Percentiles rank a stretch among this genome's conserved stretches.
phyloP scores from a whole-genome alignment of 2,329 filamentous ascomycete species.

The Fusarium austroafricanum region DNA sequence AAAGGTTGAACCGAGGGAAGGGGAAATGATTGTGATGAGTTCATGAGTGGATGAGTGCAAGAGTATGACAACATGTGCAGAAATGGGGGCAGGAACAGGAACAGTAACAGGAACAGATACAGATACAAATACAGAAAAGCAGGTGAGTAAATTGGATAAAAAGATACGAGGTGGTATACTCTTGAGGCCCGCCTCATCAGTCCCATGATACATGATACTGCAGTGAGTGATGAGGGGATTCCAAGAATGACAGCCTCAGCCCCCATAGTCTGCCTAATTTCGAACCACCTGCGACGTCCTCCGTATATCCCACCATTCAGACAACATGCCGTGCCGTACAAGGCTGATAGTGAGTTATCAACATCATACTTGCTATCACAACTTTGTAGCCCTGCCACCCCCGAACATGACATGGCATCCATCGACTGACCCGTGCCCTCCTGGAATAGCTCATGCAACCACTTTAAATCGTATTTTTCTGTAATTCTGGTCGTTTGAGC shows the following conservation, averaged over 20 bases:
- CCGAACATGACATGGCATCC: background rate
- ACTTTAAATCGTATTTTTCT: conserved; percentile 21
- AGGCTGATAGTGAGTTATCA: conserved; percentile 25
- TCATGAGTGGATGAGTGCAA: background rate
- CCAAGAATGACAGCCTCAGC: conserved; percentile 31
- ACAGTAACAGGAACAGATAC: background rate
- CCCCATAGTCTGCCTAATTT: conserved; percentile 40
- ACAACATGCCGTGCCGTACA: conserved; percentile 27
- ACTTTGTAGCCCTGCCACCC: conserved; percentile 19
- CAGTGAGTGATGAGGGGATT: conserved; percentile 18
- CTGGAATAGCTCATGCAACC: conserved; percentile 31
- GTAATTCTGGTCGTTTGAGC: background rate
- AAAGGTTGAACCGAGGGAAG: background rate
- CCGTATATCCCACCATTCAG: conserved; percentile 16
- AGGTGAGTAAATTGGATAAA: background rate
- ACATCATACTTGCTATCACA: background rate
- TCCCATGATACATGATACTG: conserved; percentile 13
- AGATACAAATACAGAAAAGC: background rate
- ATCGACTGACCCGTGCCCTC: conserved; percentile 24
- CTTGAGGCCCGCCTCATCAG: conserved; percentile 4
- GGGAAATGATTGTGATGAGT: background rate
- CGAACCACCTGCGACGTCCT: conserved; percentile 16
- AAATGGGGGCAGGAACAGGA: background rate
- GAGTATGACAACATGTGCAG: no score
- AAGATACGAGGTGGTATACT: conserved; percentile 14